Conservation (phyloP, 495 filamentous ascomycete species). For the Penicillium antarcticum region DNA sequence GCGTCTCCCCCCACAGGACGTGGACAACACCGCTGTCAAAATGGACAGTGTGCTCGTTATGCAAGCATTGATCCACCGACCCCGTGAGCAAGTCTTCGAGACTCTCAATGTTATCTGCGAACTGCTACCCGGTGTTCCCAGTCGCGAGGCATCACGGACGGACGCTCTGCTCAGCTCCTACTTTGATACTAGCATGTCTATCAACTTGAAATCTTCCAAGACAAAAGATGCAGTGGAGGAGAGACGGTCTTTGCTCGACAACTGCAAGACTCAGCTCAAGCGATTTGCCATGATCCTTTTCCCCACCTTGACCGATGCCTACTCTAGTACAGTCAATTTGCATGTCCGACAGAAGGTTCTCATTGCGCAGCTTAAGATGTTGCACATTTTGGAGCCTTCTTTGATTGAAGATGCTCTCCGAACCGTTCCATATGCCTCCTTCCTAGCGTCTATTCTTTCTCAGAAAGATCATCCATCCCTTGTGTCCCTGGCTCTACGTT, state of each 20-base stretch:
- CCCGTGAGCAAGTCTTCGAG: conserved; percentile 95
- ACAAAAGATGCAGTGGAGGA: conserved; percentile 69
- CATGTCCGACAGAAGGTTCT: conserved; percentile 96
- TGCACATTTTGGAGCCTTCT: conserved; percentile 83
- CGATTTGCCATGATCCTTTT: conserved; percentile 94
- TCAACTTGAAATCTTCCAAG: conserved; percentile 35
- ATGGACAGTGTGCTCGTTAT: conserved; percentile 98
- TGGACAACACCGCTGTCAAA: conserved; percentile 77
- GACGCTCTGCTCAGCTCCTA: conserved; percentile 53
- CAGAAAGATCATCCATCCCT: conserved; percentile 90
- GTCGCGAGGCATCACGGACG: conserved; percentile 37
- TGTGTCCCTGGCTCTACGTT: conserved; percentile 82
- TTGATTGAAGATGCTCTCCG: conserved; percentile 85
- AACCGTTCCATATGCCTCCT: conserved; percentile 95
- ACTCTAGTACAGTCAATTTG: conserved; percentile 97
- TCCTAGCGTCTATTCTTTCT: conserved; percentile 90
- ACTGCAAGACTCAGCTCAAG: conserved; percentile 79
- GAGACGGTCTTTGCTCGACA: conserved; percentile 69
- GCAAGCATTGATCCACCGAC: conserved; percentile 95
- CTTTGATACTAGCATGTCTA: conserved; percentile 33
- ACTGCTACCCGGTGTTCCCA: conserved; percentile 63
- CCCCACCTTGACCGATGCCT: conserved; percentile 94
- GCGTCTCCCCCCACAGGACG: conserved; percentile 85
- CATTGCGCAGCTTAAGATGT: conserved; percentile 93
- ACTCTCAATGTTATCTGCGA: conserved; percentile 98